These are phyloP conservation scores for Panicum hallii DNA, from an alignment of 202 grass and related monocot species.

Conservation along the genomic window DNA sequence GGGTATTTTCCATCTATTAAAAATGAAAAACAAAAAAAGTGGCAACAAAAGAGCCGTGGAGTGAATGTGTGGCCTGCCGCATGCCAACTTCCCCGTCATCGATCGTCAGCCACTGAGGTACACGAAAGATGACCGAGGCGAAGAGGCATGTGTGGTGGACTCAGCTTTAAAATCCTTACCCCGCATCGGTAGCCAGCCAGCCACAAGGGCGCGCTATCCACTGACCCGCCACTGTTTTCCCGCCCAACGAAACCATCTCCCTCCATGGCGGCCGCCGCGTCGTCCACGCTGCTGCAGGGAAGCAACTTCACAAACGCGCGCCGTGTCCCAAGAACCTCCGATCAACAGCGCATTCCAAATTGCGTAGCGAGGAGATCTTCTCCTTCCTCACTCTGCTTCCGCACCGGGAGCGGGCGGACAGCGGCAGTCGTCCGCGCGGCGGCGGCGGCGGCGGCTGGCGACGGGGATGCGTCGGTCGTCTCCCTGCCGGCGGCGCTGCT, in stretches of 20 bases:
- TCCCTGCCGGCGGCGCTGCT: slow-evolving; percentile 70
- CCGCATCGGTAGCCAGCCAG: background rate
- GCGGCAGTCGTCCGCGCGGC: background rate
- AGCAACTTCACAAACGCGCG: slow-evolving; percentile 14
- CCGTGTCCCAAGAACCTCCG: background rate
- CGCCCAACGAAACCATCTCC: background rate
- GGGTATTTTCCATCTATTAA: too few species aligned
- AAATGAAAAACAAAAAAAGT: too few species aligned
- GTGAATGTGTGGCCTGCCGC: too few species aligned
- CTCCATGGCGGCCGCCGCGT: slow-evolving; percentile 23
- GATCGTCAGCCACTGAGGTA: too few species aligned
- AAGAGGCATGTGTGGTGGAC: too few species aligned
- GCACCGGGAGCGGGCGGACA: background rate
- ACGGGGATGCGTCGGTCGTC: slow-evolving; percentile 10
- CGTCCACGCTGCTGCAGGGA: slow-evolving; percentile 21
- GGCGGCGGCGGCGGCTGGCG: background rate
- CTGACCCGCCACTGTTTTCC: background rate
- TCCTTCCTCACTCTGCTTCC: background rate
- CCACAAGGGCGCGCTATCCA: slow-evolving; percentile 36
- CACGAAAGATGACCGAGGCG: too few species aligned
- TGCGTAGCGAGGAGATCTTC: background rate
- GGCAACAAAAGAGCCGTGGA: too few species aligned
- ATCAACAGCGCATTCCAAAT: slow-evolving; percentile 11
- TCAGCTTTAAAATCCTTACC: background rate
- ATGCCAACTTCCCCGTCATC: too few species aligned